phyloP scores from a whole-genome alignment of 306 rosid genomes.

The Quercus parvula region DNA sequence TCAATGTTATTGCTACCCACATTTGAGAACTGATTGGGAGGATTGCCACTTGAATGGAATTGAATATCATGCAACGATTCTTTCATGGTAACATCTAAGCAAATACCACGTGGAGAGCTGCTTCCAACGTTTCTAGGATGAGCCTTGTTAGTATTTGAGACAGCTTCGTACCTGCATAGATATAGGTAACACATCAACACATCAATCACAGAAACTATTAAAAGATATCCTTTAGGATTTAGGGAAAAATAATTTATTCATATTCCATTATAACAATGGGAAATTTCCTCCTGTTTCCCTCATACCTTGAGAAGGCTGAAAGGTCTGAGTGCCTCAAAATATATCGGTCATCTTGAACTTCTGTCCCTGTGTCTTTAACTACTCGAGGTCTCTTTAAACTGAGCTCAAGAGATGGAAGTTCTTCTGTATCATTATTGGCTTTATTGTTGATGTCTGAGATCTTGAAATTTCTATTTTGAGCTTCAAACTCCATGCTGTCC shows the following conservation, averaged over 20 bases:
- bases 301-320: constrained; percentile 85
- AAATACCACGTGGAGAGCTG: constrained; percentile 48
- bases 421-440: constrained; percentile 37
- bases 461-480: constrained; percentile 36
- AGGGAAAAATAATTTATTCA: background rate
- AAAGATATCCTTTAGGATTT: background rate
- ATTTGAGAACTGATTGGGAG: constrained; percentile 60
- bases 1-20: constrained; percentile 70
- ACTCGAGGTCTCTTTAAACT: constrained; percentile 78
- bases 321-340: constrained; percentile 72
- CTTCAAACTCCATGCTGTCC: constrained; percentile 46
- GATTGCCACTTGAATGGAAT: constrained; percentile 62
- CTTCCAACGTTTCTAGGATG: constrained; percentile 64
- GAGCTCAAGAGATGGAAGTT: constrained; percentile 63
- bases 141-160: constrained; percentile 56
- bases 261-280: constrained; percentile 9
- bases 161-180: constrained; percentile 55
- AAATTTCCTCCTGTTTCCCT: constrained; percentile 1
- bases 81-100: constrained; percentile 48
- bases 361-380: constrained; percentile 45
- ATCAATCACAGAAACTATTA: background rate
- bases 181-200: too few species aligned
- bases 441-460: constrained; percentile 41
- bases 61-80: constrained; percentile 48
- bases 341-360: constrained; percentile 58